Percentiles rank a stretch among this genome's conserved stretches.
Evolutionary conservation across 176 grass and related monocot genomes (phyloP).

Genomic region (Carex kokanica): DNA sequence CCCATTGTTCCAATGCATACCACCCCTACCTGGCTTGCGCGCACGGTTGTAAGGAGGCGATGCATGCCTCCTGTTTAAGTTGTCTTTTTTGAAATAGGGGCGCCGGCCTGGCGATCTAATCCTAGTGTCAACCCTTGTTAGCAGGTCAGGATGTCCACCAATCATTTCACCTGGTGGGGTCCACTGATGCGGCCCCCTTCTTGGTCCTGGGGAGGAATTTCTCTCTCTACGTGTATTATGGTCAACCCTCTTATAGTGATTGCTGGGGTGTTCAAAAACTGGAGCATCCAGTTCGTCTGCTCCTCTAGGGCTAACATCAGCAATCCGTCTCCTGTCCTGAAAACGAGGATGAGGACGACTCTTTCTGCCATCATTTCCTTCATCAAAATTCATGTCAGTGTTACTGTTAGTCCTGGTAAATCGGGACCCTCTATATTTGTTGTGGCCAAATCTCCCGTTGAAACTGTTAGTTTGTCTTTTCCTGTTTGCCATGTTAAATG

Average conservation of each 20-base stretch:
- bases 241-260: slow-evolving; percentile 33
- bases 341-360: slow-evolving; percentile 19
- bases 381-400: slow-evolving; percentile 27
- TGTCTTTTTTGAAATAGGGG: slow-evolving; percentile 21
- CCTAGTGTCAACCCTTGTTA: slow-evolving; percentile 21
- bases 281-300: slow-evolving; percentile 17
- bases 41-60: slow-evolving; percentile 16
- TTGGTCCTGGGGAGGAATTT: slow-evolving; percentile 25
- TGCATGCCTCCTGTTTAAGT: slow-evolving; percentile 17
- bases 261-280: slow-evolving; percentile 22
- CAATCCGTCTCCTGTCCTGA: slow-evolving; percentile 17
- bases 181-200: slow-evolving; percentile 29
- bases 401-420: slow-evolving; percentile 15
- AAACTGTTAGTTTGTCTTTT: slow-evolving; percentile 28
- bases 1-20: slow-evolving; percentile 26
- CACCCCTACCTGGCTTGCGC: slow-evolving; percentile 15
- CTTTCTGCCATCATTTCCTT: slow-evolving; percentile 12
- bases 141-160: slow-evolving; percentile 24
- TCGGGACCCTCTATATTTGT: slow-evolving; percentile 14
- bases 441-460: slow-evolving; percentile 9
- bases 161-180: slow-evolving; percentile 23
- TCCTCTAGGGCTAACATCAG: slow-evolving; percentile 23
- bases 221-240: slow-evolving; percentile 23
- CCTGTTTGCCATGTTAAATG: slow-evolving; percentile 13
- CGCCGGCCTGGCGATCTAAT: slow-evolving; percentile 13